phyloP scores from a whole-genome alignment of 805 yeast species.

The Suhomyces faveliae region DNA sequence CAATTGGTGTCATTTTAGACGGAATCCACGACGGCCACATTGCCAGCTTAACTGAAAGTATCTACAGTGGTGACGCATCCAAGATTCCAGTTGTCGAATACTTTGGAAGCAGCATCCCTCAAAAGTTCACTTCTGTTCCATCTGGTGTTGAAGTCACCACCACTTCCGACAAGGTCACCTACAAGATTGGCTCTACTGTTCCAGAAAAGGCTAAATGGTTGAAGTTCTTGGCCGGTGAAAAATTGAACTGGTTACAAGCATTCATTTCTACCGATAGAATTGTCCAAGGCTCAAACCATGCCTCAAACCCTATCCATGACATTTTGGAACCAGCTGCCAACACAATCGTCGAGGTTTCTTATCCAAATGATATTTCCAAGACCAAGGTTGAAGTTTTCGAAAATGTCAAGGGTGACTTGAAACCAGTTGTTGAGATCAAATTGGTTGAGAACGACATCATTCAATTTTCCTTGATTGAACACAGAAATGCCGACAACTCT shows the following conservation, averaged over 20 bases:
- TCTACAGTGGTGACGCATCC: constrained; percentile 67
- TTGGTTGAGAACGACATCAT: constrained; percentile 53
- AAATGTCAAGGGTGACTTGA: constrained; percentile 65
- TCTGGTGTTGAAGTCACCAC: constrained; percentile 36
- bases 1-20: constrained; percentile 87
- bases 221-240: constrained; percentile 72
- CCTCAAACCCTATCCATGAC: constrained; percentile 73
- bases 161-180: constrained; percentile 27
- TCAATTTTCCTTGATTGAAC: constrained; percentile 75
- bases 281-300: constrained; percentile 83
- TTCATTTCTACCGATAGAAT: constrained; percentile 74
- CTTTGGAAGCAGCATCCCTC: constrained; percentile 64
- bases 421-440: constrained; percentile 64
- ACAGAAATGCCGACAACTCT: constrained; percentile 74
- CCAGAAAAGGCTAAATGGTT: constrained; percentile 60
- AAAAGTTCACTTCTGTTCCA: constrained; percentile 21
- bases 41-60: constrained; percentile 60
- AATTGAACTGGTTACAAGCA: constrained; percentile 88
- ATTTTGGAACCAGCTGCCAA: constrained; percentile 72
- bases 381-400: constrained; percentile 67
- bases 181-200: constrained; percentile 37
- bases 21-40: constrained; percentile 89
- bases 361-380: constrained; percentile 48
- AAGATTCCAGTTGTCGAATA: constrained; percentile 86
- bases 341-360: constrained; percentile 58